phyloP scores from a whole-genome alignment of 2,329 filamentous ascomycete genomes.

The Stagonosporopsis rhizophila region DNA sequence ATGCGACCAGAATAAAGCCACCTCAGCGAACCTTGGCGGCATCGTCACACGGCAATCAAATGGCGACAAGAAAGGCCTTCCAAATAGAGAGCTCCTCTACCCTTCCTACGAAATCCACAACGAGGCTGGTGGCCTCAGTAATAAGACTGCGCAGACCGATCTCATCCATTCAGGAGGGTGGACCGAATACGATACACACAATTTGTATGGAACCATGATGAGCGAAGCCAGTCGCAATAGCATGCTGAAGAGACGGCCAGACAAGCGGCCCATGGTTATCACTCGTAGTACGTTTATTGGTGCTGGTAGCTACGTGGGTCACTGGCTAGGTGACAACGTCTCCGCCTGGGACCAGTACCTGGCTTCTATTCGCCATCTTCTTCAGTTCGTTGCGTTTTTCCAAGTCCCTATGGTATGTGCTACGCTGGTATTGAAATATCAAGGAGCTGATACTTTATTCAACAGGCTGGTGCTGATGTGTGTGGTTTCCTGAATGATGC shows the following conservation, averaged over 20 bases:
- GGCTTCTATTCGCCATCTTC: conserved; percentile 49
- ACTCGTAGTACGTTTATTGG: conserved; percentile 80
- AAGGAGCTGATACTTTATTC: conserved; percentile 1
- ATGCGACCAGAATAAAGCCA: conserved; percentile 57
- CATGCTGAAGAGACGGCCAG: conserved; percentile 72
- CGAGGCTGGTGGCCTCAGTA: conserved; percentile 53
- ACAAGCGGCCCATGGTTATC: conserved; percentile 72
- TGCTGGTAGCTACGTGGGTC: conserved; percentile 66
- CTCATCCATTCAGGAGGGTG: conserved; percentile 71
- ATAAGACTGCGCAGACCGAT: conserved; percentile 67
- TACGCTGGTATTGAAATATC: background rate
- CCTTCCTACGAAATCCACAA: conserved; percentile 73
- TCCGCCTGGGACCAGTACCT: conserved; percentile 55
- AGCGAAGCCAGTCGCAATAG: conserved; percentile 68
- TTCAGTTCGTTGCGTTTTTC: conserved; percentile 56
- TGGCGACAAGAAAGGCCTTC: conserved; percentile 62
- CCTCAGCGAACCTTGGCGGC: conserved; percentile 24
- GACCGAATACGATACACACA: conserved; percentile 76
- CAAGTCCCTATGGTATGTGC: conserved; percentile 53
- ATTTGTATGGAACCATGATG: conserved; percentile 80
- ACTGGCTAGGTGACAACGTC: conserved; percentile 65
- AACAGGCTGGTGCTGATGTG: conserved; percentile 64
- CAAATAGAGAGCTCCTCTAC: conserved; percentile 67
- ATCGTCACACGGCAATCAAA: conserved; percentile 15
- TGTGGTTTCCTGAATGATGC: conserved; percentile 75